A percentile compares a stretch with the other conserved stretches of the same genome.
Evolutionary conservation across 495 filamentous ascomycete species (phyloP).

Genomic region (Apodospora peruviana): DNA sequence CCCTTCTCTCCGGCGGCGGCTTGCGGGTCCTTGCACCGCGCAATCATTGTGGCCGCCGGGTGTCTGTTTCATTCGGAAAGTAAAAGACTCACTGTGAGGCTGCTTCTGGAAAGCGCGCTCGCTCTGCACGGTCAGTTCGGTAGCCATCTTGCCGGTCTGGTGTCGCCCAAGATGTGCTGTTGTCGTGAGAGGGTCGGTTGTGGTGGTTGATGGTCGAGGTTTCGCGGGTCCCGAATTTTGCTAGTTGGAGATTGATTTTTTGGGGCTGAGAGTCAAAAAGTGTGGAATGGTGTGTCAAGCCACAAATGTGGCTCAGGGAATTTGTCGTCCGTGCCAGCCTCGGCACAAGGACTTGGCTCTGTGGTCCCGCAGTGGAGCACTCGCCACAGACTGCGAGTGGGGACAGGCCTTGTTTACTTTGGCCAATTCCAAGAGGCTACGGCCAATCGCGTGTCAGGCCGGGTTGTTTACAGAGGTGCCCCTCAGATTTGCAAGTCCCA

Average conservation of each 20-base stretch:
- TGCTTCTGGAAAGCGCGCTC: conserved; percentile 99
- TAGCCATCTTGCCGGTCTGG: conserved; percentile 80
- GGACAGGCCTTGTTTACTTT: background rate
- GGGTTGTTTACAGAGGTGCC: too few species aligned
- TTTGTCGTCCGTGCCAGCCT: conserved; percentile 15
- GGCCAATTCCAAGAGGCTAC: too few species aligned
- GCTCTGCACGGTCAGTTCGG: conserved; percentile 95
- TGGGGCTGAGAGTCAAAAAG: conserved; percentile 18
- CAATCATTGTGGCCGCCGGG: conserved; percentile 2
- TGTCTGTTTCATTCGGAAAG: background rate
- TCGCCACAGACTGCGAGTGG: too few species aligned
- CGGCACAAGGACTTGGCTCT: background rate
- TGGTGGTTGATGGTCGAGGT: conserved; percentile 13
- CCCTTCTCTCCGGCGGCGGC: background rate
- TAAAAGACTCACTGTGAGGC: conserved; percentile 64
- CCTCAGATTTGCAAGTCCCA: too few species aligned
- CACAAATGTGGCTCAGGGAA: too few species aligned
- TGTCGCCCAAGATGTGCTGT: conserved; percentile 24
- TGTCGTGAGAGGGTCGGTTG: conserved; percentile 12
- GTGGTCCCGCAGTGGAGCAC: background rate
- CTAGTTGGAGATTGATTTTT: conserved; percentile 25
- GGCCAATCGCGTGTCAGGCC: too few species aligned
- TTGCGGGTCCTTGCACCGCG: background rate
- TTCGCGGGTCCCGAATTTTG: conserved; percentile 21
- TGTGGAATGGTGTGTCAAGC: conserved; percentile 29